Evolutionary conservation across 179 eudicot species (phyloP).

Genomic region (Pouteria campechiana): DNA sequence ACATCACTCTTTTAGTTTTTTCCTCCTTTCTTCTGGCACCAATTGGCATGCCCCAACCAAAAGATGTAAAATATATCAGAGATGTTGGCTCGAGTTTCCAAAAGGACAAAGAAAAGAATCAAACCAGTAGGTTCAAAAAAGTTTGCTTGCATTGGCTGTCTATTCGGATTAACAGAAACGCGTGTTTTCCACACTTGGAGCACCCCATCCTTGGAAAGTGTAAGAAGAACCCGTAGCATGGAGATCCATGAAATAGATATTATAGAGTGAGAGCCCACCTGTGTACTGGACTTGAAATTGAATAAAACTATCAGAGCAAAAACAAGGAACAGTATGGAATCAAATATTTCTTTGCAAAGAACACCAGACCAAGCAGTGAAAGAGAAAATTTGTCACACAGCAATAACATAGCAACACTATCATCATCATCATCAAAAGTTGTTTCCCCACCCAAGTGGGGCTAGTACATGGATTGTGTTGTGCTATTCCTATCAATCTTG

Average conservation of each 20-base stretch:
- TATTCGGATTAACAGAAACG: conserved; percentile 62
- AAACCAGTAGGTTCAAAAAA: conserved; percentile 97
- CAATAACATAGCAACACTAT: too few species aligned
- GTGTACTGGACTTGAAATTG: conserved; percentile 50
- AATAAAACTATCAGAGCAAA: conserved; percentile 2
- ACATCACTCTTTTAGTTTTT: too few species aligned
- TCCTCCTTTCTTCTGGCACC: too few species aligned
- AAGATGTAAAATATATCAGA: too few species aligned
- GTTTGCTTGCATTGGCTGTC: conserved; percentile 77
- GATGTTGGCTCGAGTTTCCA: too few species aligned
- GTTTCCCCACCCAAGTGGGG: too few species aligned
- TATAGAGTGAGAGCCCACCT: conserved; percentile 96
- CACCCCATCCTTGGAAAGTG: conserved; percentile 81
- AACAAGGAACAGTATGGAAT: background rate
- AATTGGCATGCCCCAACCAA: background rate
- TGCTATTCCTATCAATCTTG: too few species aligned
- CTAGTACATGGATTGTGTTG: too few species aligned
- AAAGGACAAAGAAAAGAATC: conserved; percentile 21
- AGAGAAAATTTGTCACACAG: too few species aligned
- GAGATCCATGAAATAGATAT: conserved; percentile 90
- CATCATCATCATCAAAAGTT: too few species aligned
- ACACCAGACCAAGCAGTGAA: too few species aligned
- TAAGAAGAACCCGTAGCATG: conserved; percentile 56
- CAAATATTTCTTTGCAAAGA: background rate
- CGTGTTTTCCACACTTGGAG: conserved; percentile 97